A percentile compares a stretch with the other conserved stretches of the same genome.
Conservation (phyloP, 2,329 filamentous ascomycete genomes). For the Lachnellula arida region DNA sequence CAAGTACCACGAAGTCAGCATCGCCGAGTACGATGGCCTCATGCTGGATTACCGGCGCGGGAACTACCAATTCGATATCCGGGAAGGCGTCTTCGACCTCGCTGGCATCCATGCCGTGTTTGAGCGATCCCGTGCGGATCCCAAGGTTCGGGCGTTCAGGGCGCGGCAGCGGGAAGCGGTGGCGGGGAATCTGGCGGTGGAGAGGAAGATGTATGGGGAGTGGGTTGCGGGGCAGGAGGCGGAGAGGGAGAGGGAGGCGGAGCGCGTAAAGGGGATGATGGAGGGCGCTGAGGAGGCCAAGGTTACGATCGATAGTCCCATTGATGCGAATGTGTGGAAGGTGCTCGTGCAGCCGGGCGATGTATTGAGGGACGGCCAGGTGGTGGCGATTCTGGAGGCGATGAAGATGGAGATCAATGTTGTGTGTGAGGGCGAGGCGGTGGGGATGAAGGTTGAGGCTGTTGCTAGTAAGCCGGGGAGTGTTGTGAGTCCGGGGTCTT, state of each 20-base stretch:
- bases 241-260: slow-evolving; percentile 16
- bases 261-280: slow-evolving; percentile 16
- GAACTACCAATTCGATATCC: slow-evolving; percentile 30
- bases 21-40: slow-evolving; percentile 31
- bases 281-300: slow-evolving; percentile 18
- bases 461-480: not conserved
- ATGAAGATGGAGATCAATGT: not conserved
- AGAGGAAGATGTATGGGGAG: slow-evolving; percentile 29
- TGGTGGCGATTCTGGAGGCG: not conserved
- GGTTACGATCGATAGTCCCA: slow-evolving; percentile 18
- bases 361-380: slow-evolving; percentile 32
- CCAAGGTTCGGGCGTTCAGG: slow-evolving; percentile 13
- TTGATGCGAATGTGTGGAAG: not conserved
- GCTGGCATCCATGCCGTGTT: slow-evolving; percentile 26
- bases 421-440: not conserved
- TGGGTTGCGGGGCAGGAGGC: slow-evolving; percentile 28
- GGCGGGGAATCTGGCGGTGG: slow-evolving; percentile 20
- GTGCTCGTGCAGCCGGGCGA: slow-evolving; percentile 27
- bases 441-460: not conserved
- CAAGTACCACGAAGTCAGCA: slow-evolving; percentile 33
- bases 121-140: slow-evolving; percentile 16
- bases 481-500: slow-evolving; percentile 32
- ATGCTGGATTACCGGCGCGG: slow-evolving; percentile 30
- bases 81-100: slow-evolving; percentile 30
- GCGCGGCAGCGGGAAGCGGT: slow-evolving; percentile 16